Conservation (phyloP, 441 rosid species). For the Gossypium davidsonii region DNA sequence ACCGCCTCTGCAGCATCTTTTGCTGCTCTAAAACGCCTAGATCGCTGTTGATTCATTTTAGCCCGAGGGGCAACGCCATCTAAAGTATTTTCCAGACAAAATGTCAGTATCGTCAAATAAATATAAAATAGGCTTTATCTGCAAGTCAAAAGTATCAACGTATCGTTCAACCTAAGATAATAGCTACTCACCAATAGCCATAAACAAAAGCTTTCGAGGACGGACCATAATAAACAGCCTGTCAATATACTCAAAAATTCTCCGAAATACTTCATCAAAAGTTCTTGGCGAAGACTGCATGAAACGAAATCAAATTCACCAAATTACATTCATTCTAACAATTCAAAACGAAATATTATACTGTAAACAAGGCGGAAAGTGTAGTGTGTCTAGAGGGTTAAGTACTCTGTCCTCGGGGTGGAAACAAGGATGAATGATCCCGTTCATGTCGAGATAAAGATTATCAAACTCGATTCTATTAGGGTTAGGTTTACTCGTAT, state of each 20-base stretch:
- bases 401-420: slow-evolving; percentile 63
- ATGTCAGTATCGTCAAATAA: slow-evolving; percentile 1
- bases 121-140: neutral
- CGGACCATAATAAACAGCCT: slow-evolving; percentile 77
- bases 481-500: slow-evolving; percentile 66
- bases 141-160: neutral
- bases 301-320: slow-evolving; percentile 4
- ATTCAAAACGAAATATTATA: neutral
- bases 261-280: slow-evolving; percentile 61
- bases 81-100: slow-evolving; percentile 22
- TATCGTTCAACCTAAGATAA: slow-evolving; percentile 3
- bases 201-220: slow-evolving; percentile 64
- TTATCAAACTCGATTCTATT: slow-evolving; percentile 62
- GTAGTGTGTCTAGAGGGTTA: slow-evolving; percentile 14
- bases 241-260: slow-evolving; percentile 76
- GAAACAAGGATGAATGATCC: slow-evolving; percentile 78
- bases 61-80: slow-evolving; percentile 97
- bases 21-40: slow-evolving; percentile 88
- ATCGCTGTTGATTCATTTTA: slow-evolving; percentile 89
- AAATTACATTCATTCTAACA: slow-evolving; percentile 1
- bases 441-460: slow-evolving; percentile 80
- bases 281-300: slow-evolving; percentile 69
- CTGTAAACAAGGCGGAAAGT: neutral
- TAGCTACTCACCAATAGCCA: slow-evolving; percentile 67
- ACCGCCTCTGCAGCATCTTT: slow-evolving; percentile 89